Evolutionary conservation across 352 stramenopile species (phyloP), one percentile per base, ranked within the genome.

Genomic region (Phytophthora fragariae): DNA sequence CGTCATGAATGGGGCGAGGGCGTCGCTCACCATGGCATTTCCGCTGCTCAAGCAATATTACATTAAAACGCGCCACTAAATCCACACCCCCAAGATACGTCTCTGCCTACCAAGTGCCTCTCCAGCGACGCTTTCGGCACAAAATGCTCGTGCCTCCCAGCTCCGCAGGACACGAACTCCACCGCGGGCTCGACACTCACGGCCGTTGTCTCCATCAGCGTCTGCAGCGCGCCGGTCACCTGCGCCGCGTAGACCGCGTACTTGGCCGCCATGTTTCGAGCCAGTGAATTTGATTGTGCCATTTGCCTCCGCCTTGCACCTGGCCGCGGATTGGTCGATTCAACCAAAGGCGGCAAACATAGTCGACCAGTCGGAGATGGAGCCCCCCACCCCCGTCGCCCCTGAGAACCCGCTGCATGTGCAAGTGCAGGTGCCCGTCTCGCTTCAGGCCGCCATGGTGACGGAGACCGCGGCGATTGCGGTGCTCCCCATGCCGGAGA

Each of bases 261-360:
- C n/a, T 17, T 8, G 15, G 54, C 56, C 27, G 63, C 62, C 65
- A 75, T 78, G 14, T 35, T 72, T 72, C 27, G 58, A 73, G 74
- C 65, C 70, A 75, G 70, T 76, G 62, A 62, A 73, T 76, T 81
- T 81, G 74, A 81, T 81, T 81, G 70, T 71, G 62, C 59, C 73
- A 80, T 77, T 79, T 76, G 66, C 37, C n/a, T 21, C 11, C 49
- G 61, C 12, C 58, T 55, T 77, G 57, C 17, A 53, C 17, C 39
- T 19, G 39, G 41, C 39, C 58, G 44, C 21, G 41, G 54, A 70
- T 70, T 70, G 53, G 62, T 49, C 10, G 9, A 49, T 37, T 15
- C 17, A 66, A 60, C 60, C 46, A 74, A 73, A 73, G 46, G 68
- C 57, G 49, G 64, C 73, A 73, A 76, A 78, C 72, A 78, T 71